Evolutionary conservation across 768 basidiomycete genomes (phyloP).

Genomic region (Xerocomellus dryophilus): DNA sequence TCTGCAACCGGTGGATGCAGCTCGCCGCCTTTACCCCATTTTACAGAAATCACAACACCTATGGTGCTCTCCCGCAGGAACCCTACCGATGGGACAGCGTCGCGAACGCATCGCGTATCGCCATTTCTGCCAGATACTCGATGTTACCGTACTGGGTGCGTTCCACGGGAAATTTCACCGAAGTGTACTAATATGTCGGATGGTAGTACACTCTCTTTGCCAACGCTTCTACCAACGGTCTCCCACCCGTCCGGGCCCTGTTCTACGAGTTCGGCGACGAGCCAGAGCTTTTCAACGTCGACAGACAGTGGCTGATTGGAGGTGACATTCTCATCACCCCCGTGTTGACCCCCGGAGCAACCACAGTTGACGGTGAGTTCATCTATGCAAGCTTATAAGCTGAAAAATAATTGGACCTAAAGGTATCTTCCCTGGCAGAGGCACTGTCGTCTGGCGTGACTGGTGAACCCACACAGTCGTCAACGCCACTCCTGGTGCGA

Average conservation of each 20-base stretch:
- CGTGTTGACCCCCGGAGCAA: conserved; percentile 64
- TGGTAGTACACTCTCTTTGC: conserved; percentile 70
- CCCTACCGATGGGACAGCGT: conserved; percentile 82
- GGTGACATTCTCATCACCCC: conserved; percentile 72
- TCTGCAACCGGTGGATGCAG: conserved; percentile 85
- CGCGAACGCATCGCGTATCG: conserved; percentile 66
- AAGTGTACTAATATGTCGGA: neutral
- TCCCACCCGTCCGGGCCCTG: conserved; percentile 70
- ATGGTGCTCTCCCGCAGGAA: conserved; percentile 69
- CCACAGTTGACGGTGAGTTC: conserved; percentile 58
- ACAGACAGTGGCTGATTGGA: conserved; percentile 72
- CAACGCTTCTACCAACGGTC: conserved; percentile 58
- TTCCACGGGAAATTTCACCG: neutral
- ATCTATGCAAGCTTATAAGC: neutral
- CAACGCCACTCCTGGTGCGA: conserved; percentile 38
- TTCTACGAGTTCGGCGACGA: conserved; percentile 79
- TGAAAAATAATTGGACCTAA: neutral
- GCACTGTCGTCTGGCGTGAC: conserved; percentile 61
- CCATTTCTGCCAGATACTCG: conserved; percentile 68
- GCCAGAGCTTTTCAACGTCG: conserved; percentile 57
- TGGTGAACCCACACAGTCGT: conserved; percentile 67
- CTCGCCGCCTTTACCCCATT: conserved; percentile 81
- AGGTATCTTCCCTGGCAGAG: conserved; percentile 67
- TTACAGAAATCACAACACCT: conserved; percentile 74
- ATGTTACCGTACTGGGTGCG: conserved; percentile 78